Conservation (phyloP, 768 basidiomycete species). For the Termitomyces sp. region DNA sequence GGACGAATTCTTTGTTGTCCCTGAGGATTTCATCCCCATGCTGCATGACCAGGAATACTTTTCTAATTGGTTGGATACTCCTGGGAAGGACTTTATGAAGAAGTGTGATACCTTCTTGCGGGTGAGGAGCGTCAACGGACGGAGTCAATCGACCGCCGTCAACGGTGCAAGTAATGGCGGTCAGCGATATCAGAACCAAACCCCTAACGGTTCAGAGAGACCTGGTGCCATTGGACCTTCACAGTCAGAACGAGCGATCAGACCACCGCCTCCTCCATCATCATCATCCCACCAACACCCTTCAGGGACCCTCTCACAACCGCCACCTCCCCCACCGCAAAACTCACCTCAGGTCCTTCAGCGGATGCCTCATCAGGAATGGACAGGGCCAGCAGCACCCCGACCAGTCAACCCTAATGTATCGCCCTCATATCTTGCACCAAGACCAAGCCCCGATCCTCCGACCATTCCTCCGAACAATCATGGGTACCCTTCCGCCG, state of each 20-base stretch:
- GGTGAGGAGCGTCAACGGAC: slow-evolving; percentile 59
- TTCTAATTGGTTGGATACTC: slow-evolving; percentile 80
- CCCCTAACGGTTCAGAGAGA: slow-evolving; percentile 43
- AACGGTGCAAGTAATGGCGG: slow-evolving; percentile 38
- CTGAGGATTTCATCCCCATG: slow-evolving; percentile 82
- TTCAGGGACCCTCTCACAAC: slow-evolving; percentile 32
- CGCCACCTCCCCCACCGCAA: slow-evolving; percentile 30
- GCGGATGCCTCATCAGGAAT: slow-evolving; percentile 34
- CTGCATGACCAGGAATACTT: slow-evolving; percentile 93
- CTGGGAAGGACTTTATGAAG: slow-evolving; percentile 93
- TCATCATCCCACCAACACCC: slow-evolving; percentile 31
- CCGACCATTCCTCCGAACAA: slow-evolving; percentile 35
- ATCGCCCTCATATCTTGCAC: slow-evolving; percentile 43
- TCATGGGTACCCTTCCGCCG: slow-evolving; percentile 47
- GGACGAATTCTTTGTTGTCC: slow-evolving; percentile 95
- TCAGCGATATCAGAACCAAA: slow-evolving; percentile 33
- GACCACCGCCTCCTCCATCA: slow-evolving; percentile 33
- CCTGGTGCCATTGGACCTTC: slow-evolving; percentile 35
- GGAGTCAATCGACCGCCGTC: slow-evolving; percentile 36
- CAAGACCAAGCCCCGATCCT: slow-evolving; percentile 41
- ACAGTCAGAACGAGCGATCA: slow-evolving; percentile 36
- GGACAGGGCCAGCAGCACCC: slow-evolving; percentile 35
- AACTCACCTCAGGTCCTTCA: slow-evolving; percentile 15
- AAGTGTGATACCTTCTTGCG: slow-evolving; percentile 91
- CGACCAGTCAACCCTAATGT: slow-evolving; percentile 36